These are phyloP conservation scores for Alternaria triticimaculans DNA, from an alignment of 2,329 filamentous ascomycete species.

Conservation along the genomic window DNA sequence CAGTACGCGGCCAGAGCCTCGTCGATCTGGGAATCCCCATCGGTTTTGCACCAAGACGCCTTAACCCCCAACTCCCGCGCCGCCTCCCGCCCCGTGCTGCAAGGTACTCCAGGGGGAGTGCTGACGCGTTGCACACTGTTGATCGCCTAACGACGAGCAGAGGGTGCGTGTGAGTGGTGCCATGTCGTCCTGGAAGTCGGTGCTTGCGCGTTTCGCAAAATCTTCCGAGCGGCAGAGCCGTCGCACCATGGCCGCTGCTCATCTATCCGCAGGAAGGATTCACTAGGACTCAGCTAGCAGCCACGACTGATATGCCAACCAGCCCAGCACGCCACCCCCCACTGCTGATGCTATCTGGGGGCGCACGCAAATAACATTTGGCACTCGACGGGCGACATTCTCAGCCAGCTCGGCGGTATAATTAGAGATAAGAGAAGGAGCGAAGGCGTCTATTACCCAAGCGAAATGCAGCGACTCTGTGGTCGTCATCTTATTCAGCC, in stretches of 20 bases:
- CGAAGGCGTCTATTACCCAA: not conserved
- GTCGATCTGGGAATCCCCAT: conserved; percentile 11
- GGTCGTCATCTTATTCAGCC: conserved; percentile 1
- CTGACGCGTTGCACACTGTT: conserved; percentile 14
- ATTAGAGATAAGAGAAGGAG: conserved; percentile 7
- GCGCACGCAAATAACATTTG: not conserved
- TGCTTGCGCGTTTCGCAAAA: conserved; percentile 20
- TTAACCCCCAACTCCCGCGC: conserved; percentile 3
- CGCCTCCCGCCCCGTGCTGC: conserved; percentile 10
- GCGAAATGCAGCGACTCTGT: not conserved
- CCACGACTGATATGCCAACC: not conserved
- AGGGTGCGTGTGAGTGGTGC: not conserved
- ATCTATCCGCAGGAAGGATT: conserved; percentile 7
- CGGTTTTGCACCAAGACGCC: conserved; percentile 11
- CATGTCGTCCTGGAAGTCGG: not conserved
- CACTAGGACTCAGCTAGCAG: not conserved
- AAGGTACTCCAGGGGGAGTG: conserved; percentile 1
- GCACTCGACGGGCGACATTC: not conserved
- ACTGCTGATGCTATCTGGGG: not conserved
- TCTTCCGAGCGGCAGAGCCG: conserved; percentile 10
- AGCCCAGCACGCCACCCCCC: not conserved
- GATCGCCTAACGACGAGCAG: conserved; percentile 7
- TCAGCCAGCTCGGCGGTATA: not conserved
- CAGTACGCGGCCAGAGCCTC: conserved; percentile 11
- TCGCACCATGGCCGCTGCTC: conserved; percentile 20